Evolutionary conservation across 345 rosid species (phyloP).

Genomic region (Citrus inodora): DNA sequence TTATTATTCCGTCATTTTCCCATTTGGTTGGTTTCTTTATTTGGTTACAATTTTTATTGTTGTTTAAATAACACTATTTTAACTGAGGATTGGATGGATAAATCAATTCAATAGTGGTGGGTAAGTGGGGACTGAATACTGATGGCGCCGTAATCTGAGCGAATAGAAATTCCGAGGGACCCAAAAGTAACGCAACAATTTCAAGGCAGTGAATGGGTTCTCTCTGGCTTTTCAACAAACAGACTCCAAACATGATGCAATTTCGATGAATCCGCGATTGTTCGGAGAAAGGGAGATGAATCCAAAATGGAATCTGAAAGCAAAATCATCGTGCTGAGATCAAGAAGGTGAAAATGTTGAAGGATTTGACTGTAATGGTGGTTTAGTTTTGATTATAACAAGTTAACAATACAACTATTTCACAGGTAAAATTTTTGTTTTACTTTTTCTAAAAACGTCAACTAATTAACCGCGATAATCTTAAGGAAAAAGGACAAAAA

Average conservation of each 20-base stretch:
- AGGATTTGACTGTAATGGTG: too few species aligned
- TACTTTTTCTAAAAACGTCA: too few species aligned
- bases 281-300: background rate
- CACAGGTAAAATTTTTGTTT: too few species aligned
- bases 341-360: too few species aligned
- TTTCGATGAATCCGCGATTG: background rate
- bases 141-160: constrained; percentile 5
- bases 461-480: too few species aligned
- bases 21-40: background rate
- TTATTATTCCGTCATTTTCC: background rate
- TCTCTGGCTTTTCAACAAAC: constrained; percentile 9
- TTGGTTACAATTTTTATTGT: background rate
- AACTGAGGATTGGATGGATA: background rate
- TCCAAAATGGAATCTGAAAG: background rate
- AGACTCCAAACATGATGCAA: background rate
- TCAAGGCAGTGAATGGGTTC: background rate
- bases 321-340: too few species aligned
- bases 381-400: too few species aligned
- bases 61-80: background rate
- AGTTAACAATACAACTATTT: too few species aligned
- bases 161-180: background rate
- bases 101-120: too few species aligned
- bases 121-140: too few species aligned
- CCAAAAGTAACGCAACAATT: background rate
- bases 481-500: too few species aligned